phyloP scores from a whole-genome alignment of 805 yeast species.

The Torulaspora quercuum region DNA sequence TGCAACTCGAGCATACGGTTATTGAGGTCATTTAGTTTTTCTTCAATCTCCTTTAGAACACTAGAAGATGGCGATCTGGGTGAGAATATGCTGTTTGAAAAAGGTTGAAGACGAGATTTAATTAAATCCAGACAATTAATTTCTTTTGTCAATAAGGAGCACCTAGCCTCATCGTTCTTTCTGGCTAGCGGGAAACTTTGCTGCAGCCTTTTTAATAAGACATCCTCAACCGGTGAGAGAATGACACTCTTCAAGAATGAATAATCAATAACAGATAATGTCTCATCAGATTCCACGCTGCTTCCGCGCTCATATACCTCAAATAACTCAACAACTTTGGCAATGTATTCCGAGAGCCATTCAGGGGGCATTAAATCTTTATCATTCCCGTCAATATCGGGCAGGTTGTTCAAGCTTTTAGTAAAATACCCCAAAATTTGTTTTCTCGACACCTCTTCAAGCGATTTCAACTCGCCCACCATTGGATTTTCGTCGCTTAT shows the following conservation, averaged over 20 bases:
- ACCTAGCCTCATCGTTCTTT: conserved; percentile 26
- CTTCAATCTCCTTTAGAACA: conserved; percentile 29
- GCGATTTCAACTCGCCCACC: conserved; percentile 19
- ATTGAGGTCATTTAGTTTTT: conserved; percentile 32
- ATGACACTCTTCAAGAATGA: conserved; percentile 43
- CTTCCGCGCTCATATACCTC: conserved; percentile 49
- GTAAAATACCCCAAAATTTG: conserved; percentile 23
- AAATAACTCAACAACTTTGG: conserved; percentile 48
- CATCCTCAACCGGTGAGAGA: conserved; percentile 38
- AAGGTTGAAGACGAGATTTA: conserved; percentile 48
- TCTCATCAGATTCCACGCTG: conserved; percentile 30
- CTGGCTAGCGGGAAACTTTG: conserved; percentile 32
- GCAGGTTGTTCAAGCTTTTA: conserved; percentile 31
- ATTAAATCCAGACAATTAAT: conserved; percentile 61
- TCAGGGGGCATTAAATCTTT: conserved; percentile 77
- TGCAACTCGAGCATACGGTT: conserved; percentile 43
- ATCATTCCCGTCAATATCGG: conserved; percentile 35
- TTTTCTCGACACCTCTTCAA: conserved; percentile 22
- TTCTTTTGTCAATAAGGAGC: conserved; percentile 40
- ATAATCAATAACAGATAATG: conserved; percentile 38
- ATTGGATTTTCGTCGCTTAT: conserved; percentile 24
- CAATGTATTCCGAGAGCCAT: conserved; percentile 64
- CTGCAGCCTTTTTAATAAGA: conserved; percentile 30
- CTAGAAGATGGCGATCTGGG: conserved; percentile 30
- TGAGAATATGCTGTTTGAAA: conserved; percentile 36